Base-by-base conservation (phyloP, 2,329 filamentous ascomycete genomes). In the Beauveria brongniartii region DNA sequence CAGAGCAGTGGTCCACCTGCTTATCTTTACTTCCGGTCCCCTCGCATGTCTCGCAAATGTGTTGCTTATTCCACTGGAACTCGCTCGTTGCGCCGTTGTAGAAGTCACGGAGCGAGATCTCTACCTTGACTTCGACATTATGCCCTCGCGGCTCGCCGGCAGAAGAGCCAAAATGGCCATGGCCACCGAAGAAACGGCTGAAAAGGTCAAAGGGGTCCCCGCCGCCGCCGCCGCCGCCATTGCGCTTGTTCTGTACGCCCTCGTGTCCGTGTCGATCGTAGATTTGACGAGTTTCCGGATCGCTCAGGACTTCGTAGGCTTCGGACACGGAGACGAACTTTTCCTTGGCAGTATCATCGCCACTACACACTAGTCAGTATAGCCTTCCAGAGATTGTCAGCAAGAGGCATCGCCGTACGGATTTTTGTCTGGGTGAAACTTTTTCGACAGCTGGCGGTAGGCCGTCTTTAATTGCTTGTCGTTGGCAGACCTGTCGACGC, bases 361-460 rank as follows among this genome's bases (percentile, higher is more conserved):
- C 88, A 61, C 91, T 94, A 67, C 30, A 61, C 9, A 18, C 7
- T 9, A 28, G 41, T 56, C 50, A 59, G 12, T 37, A n/a, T 24
- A 10, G 24, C 1, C 28, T 47, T 55, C 55, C 62, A 61, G 61
- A 20, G 59, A 14, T 43, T 53, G 43, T 9, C 44, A 14, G 40
- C 41, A 14, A 44, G 40, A 52, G 41, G 54, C 14, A 51, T 61
- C 55, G 50, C 78, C 89, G 69, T 83, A 94, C 88, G 93, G 92
- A 69, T 97, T 97, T 83, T 99, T 99, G 76, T 99, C 94, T 3
- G 94, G 94, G 71, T 99, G 94, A 74, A 84, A 97, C 73, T 95
- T 96, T 76, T 97, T 97, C 78, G 90, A 95, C 12, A 99, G 81
- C 63, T 86, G 87, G 63, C 92, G 86, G 75, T 99, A 99, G 24